Percentiles rank a stretch among this genome's conserved stretches.
These are phyloP conservation scores for Penicillium thymicola DNA, from an alignment of 2,329 filamentous ascomycete genomes.

Conservation along the genomic window DNA sequence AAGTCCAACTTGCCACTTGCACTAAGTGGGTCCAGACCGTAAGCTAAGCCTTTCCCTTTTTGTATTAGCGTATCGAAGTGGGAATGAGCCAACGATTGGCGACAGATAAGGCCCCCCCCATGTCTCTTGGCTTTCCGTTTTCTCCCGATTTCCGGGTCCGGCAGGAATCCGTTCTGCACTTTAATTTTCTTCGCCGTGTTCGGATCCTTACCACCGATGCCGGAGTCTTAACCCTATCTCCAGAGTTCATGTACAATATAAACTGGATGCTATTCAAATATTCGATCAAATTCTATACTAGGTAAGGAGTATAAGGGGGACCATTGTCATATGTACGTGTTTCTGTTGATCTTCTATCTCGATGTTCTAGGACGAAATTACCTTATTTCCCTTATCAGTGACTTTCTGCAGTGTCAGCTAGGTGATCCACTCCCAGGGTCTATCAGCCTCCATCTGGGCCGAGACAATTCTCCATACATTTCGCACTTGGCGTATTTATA, in stretches of 20 bases:
- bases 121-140: neutral
- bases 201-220: neutral
- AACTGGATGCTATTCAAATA: neutral
- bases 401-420: neutral
- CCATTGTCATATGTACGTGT: neutral
- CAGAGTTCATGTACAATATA: neutral
- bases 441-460: neutral
- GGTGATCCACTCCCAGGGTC: neutral
- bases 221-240: neutral
- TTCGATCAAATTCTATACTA: too few relatives aligned
- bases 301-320: neutral
- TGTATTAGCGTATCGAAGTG: neutral
- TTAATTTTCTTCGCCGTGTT: neutral
- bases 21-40: neutral
- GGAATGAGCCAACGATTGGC: conserved; percentile 6
- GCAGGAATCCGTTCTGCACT: neutral
- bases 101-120: conserved; percentile 7
- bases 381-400: neutral
- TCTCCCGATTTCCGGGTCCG: neutral
- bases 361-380: neutral
- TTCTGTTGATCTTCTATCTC: too few relatives aligned
- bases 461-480: neutral
- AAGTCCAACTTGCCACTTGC: conserved; percentile 5
- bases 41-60: conserved; percentile 1
- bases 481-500: neutral